Percentiles rank a stretch among this genome's conserved stretches.
These are phyloP conservation scores for Collariella sp. DNA, from an alignment of 495 filamentous ascomycete genomes.

Conservation along the genomic window DNA sequence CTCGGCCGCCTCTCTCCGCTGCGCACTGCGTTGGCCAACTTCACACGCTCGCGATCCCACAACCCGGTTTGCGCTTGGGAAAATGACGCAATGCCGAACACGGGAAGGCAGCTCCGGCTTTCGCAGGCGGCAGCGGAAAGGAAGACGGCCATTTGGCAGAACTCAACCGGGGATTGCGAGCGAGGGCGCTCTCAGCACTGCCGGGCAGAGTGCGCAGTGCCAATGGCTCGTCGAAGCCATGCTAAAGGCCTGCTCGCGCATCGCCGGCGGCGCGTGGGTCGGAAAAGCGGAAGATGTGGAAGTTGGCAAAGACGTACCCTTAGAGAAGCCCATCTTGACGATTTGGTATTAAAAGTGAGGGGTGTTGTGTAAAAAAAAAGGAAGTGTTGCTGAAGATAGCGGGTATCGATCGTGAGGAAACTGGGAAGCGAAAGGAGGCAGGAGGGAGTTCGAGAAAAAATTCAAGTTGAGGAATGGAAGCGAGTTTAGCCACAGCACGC, in stretches of 20 bases:
- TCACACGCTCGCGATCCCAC: not conserved
- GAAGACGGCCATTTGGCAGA: not conserved
- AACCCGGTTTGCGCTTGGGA: conserved; percentile 14
- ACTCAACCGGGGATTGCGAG: not conserved
- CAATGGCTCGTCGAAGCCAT: conserved; percentile 13
- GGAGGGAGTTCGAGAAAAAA: conserved; percentile 18
- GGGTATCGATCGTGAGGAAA: conserved; percentile 5
- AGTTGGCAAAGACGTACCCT: conserved; percentile 30
- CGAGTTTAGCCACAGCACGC: conserved; percentile 6
- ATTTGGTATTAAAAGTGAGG: conserved; percentile 10
- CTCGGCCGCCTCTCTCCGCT: not conserved
- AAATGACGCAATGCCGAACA: conserved; percentile 32
- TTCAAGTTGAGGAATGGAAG: conserved; percentile 9
- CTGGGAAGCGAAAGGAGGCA: conserved; percentile 5
- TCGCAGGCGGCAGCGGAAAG: not conserved
- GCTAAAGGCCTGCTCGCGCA: not conserved
- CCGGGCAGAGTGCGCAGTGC: not conserved
- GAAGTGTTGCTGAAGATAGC: conserved; percentile 1
- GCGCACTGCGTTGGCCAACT: not conserved
- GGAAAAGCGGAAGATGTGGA: not conserved
- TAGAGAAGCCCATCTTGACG: conserved; percentile 38
- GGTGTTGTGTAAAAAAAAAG: not conserved
- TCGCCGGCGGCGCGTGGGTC: not conserved
- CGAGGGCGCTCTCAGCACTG: not conserved
- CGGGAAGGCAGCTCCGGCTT: not conserved